Evolutionary conservation across 1,139 yeast species (phyloP), one percentile per base, ranked within the genome.

Genomic region (Taphrina pruni): DNA sequence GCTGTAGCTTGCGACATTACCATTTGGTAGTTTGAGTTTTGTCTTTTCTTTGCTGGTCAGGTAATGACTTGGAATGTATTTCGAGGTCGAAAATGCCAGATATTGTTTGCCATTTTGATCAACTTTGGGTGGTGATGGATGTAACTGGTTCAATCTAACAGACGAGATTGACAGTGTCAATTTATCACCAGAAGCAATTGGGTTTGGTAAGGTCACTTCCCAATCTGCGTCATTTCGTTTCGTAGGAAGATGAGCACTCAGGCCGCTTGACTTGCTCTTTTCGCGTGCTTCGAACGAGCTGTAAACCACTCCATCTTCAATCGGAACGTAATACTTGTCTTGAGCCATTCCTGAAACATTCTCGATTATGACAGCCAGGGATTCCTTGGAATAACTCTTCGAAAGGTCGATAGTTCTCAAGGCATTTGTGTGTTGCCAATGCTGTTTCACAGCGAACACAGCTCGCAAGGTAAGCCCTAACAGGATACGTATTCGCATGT

Each of bases 371-470:
- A 92, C 75, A 46, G 84, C 78, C 68, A 84, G 80, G 14, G 85
- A 81, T 76, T 90, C 96, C 73, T 85, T 86, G 68, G 87, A 83
- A 76, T 88, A 93, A 6, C 93, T 80, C 73, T 85, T 86, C 45
- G 85, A 77, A 69, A 92, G 82, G 75, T 92, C 97, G 56, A 91
- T 75, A 12, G 75, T 74, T 58, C 78, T 78, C 21, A 73, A 52
- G 50, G 77, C 70, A 39, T 77, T 73, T 55, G 73, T 68, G 71
- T 79, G 78, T 70, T 76, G 77, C 67, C 67, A 64, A 41, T 64
- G 35, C 17, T 54, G 67, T 39, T 56, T 46, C 14, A 64, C 41
- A n/a, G 60, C 55, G 6, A 17, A 20, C 7, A 46, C 52, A 46
- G 35, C 43, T 17, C n/a, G 39, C 39, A 54, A 20, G n/a, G 36